phyloP scores from a whole-genome alignment of 345 rosid species.

The Arabidopsis arenosa region DNA sequence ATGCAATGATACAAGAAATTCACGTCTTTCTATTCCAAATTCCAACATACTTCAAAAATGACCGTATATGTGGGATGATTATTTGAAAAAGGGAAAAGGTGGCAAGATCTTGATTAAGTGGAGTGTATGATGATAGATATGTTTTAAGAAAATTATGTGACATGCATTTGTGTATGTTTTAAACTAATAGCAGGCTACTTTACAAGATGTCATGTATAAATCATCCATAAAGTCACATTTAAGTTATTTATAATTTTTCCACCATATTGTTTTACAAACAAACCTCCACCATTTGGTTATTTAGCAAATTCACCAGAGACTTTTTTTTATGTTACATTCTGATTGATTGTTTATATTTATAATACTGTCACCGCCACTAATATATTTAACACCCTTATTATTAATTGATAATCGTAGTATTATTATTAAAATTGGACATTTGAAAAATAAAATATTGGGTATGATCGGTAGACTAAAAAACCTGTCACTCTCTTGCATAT shows the following conservation, averaged over 20 bases:
- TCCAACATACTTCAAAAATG: not conserved
- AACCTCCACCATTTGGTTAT: not conserved
- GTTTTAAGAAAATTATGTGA: not conserved
- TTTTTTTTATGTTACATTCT: not conserved
- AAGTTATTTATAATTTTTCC: not conserved
- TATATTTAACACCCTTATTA: not conserved
- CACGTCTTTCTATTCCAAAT: not conserved
- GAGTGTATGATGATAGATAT: not conserved
- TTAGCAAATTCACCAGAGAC: not conserved
- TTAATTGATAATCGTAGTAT: not conserved
- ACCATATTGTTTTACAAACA: not conserved
- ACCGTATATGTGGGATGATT: not conserved
- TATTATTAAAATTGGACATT: not conserved
- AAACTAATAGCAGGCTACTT: not conserved
- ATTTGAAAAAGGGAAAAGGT: not conserved
- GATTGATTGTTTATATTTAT: not conserved
- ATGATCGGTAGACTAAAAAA: conserved; percentile 1
- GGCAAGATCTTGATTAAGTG: not conserved
- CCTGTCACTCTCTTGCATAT: conserved; percentile 22
- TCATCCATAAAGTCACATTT: not conserved
- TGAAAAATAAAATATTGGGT: not conserved
- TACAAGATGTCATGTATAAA: not conserved
- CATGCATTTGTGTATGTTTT: not conserved
- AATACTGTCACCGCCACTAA: not conserved
- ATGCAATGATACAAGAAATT: too few relatives aligned